Evolutionary conservation across 441 rosid genomes (phyloP), one percentile per base, ranked within the genome.

Genomic region (Mallotus japonicus): DNA sequence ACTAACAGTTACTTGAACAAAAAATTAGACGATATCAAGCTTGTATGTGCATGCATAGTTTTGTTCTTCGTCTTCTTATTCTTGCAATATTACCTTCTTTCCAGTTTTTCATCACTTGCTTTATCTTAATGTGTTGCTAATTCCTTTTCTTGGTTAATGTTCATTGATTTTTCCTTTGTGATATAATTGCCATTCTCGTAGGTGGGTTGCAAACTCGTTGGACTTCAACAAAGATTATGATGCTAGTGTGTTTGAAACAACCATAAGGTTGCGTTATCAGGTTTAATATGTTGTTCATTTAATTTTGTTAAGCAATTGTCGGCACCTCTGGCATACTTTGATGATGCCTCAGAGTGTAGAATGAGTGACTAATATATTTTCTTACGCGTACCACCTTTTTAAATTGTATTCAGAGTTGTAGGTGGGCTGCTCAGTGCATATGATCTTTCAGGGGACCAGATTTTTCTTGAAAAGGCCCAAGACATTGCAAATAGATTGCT

Each of bases 201-300:
- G 99, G 82, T 96, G 99, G 99, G 92, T 93, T 78, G 96, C 93
- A 46, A 89, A 79, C 75, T 81, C 98, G 37, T 84, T 96, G 89
- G 92, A 93, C 81, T 92, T 93, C 73, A 84, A 93, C 89, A 96
- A 92, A 88, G 87, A 90, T 76, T 91, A 93, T 70, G 90, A 83
- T 19, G 99, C 98, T 70, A 96, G 98, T 74, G 95, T 96, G 78
- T 96, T 93, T 42, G 98, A 93, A 89, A 96, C 99, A 86, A 96
- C 98, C 88, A 96, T 96, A 89, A 96, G 99, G 99, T 96, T 87
- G 80, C 87, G 51, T 87, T 84, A 79, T 75, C 84, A 89, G 90
- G 95, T 92, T 90, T 90, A 90, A 76, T 81, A 67, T 85, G 76
- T 76, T 62, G 80, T 79, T 78, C 56, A 51, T 75, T 72, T 77